Evolutionary conservation across 371 early-diverging fungal genomes (phyloP), one percentile per base, ranked within the genome.

Genomic region (Syncephalastrum monosporum): DNA sequence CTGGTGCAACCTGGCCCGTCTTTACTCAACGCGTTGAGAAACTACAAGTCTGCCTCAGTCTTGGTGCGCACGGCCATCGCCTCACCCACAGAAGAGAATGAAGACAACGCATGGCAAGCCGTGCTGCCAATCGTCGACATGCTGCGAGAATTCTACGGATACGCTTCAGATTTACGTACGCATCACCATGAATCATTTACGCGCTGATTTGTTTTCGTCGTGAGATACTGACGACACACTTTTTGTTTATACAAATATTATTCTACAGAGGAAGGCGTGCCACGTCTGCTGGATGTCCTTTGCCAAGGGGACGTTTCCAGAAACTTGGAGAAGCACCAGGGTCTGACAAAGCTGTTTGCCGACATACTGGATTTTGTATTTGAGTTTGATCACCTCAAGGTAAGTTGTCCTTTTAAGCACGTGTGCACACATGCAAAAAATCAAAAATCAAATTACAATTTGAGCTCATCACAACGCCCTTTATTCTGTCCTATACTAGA

Each of bases 381-480:
- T 68, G 88, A 88, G 47, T 96, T 95, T 75, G 97, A 95, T 66
- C 86, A 91, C 59, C 68, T 94, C 19, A 95, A 97, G 85, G 91
- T 89, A 78, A 60, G 2, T 16, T 27, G 17, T 17, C 33, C 14
- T 12, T 42, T 47, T 33, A 15, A 47, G 16, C 29, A 41, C 23
- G 25, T 49, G 15, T 33, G 38, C 38, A 33, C 38, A 33, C 38
- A 33, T 33, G 38, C 38, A 33, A 7, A 16, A 16, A 24, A 8
- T 24, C 27, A 16, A 48, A 24, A 16, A 48, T 16, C 19, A 48
- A 48, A 48, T 16, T 19, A 48, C 8, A 48, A 50, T 50, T 25
- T 21, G 50, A 24, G 38, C 38, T 33, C 38, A 21, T n/a, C 17
- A 21, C 50, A 3, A 21, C 23, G n/a, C n/a, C 29, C 29, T 25